phyloP scores from a whole-genome alignment of 2,329 filamentous ascomycete species.

The Alternaria gaisen region DNA sequence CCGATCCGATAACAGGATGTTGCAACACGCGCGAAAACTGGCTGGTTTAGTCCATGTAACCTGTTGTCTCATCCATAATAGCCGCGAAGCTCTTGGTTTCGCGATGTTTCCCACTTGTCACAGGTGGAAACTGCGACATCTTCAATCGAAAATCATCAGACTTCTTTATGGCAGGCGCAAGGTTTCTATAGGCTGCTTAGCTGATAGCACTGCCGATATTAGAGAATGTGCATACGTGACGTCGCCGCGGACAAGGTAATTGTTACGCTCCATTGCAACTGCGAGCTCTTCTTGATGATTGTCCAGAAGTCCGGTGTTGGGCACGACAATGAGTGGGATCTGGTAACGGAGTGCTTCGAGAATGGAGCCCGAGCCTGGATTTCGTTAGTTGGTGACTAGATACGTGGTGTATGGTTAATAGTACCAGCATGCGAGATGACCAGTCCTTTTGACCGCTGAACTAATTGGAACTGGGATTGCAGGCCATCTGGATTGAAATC shows the following conservation, averaged over 20 bases:
- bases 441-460: constrained; percentile 69
- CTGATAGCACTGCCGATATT: too few relatives aligned
- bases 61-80: constrained; percentile 50
- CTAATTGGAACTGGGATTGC: constrained; percentile 64
- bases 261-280: constrained; percentile 73
- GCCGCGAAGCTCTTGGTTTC: constrained; percentile 48
- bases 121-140: constrained; percentile 47
- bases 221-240: constrained; percentile 64
- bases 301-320: constrained; percentile 81
- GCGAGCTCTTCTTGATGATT: constrained; percentile 94
- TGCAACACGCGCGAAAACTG: rapidly evolving
- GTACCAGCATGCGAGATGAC: constrained; percentile 90
- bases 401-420: constrained; percentile 23
- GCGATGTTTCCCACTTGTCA: constrained; percentile 47
- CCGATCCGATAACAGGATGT: not conserved
- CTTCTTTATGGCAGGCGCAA: constrained; percentile 58
- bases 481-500: constrained; percentile 71
- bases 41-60: constrained; percentile 40
- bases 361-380: constrained; percentile 86
- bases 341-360: constrained; percentile 79
- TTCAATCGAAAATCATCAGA: constrained; percentile 54
- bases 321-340: constrained; percentile 85
- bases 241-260: constrained; percentile 78
- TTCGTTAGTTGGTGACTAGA: constrained; percentile 6
- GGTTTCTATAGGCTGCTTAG: constrained; percentile 49